Base-by-base conservation (phyloP, 2,329 filamentous ascomycete species). In the Penicillium sp. region DNA sequence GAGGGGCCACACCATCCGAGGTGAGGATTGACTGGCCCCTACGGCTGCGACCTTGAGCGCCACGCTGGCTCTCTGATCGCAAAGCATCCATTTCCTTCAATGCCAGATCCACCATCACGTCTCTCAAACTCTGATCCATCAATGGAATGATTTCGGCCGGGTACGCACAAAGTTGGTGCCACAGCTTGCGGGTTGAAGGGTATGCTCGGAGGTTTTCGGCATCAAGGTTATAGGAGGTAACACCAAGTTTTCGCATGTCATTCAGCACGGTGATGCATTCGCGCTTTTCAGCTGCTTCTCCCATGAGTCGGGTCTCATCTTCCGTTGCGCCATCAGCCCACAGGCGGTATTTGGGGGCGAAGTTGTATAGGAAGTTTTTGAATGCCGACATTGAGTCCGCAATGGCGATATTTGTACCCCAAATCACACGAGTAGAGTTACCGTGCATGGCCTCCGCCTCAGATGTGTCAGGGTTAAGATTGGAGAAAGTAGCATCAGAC, bases 331-430 rank as follows among this genome's bases (percentile, higher is more conserved):
- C 92, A 64, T 96, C 91, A 21, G 86, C 85, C 77, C 93, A 94
- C 84, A 97, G 85, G 59, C 94, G 90, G 69, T 99, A 97, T 75
- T 97, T 97, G 63, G 86, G 87, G 56, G 92, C 91, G 66, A 94
- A 99, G 71, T 96, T 95, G 70, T 87, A 86, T 27, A 99, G 79
- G 68, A 99, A 99, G 60, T 94, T 92, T 69, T 94, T 93, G 80
- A 97, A 96, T 0, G 87, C 82, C 48, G 86, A 85, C 73, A 95
- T 90, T 0, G 91, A 92, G 71, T 97, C 92, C 56, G 91, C 86
- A 49, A 99, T 89, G 5, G 93, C 96, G 47, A 99, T 90, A 38
- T 96, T 97, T 42, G 94, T 99, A 72, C 94, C 94, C 94, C 94
- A 99, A 60, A 99, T 93, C 54, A 95, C 85, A 63, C 89, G 86